A percentile compares a stretch with the other conserved stretches of the same genome.
Conservation (phyloP, 1,284 basidiomycete species). For the Laetiporus sulphureus region DNA sequence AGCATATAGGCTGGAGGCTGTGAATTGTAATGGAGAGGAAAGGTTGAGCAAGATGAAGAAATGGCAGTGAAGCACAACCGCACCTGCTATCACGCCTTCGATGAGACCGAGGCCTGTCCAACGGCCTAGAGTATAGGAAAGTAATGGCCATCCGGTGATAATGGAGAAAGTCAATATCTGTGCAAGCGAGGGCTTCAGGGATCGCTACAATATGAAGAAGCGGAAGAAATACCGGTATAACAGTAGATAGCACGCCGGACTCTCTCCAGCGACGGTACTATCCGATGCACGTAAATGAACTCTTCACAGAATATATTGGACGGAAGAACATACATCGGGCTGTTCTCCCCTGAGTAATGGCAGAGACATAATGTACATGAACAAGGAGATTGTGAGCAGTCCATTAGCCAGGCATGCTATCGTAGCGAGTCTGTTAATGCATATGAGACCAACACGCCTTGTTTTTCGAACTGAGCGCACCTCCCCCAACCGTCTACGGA, state of each 20-base stretch:
- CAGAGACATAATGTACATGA: constrained; percentile 61
- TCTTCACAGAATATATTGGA: not conserved
- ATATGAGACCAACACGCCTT: not conserved
- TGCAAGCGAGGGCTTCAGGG: not conserved
- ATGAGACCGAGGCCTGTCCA: constrained; percentile 61
- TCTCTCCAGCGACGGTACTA: constrained; percentile 28
- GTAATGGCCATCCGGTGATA: constrained; percentile 59
- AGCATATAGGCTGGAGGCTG: constrained; percentile 62
- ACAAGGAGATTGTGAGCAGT: constrained; percentile 53
- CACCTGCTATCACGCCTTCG: constrained; percentile 57
- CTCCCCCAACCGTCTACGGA: constrained; percentile 40
- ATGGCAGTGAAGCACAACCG: not conserved
- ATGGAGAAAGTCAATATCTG: constrained; percentile 56
- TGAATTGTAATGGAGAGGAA: not conserved
- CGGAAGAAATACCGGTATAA: constrained; percentile 39
- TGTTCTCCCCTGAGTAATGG: constrained; percentile 58
- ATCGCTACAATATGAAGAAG: constrained; percentile 1
- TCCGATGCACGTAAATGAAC: not conserved
- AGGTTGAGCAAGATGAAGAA: not conserved
- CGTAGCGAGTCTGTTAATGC: constrained; percentile 40
- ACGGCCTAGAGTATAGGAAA: constrained; percentile 52
- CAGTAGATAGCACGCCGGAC: constrained; percentile 48
- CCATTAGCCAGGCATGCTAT: constrained; percentile 44
- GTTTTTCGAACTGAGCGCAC: constrained; percentile 29
- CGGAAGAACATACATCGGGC: constrained; percentile 49